phyloP scores from a whole-genome alignment of 306 rosid genomes.

The Pterocarpus macrocarpus region DNA sequence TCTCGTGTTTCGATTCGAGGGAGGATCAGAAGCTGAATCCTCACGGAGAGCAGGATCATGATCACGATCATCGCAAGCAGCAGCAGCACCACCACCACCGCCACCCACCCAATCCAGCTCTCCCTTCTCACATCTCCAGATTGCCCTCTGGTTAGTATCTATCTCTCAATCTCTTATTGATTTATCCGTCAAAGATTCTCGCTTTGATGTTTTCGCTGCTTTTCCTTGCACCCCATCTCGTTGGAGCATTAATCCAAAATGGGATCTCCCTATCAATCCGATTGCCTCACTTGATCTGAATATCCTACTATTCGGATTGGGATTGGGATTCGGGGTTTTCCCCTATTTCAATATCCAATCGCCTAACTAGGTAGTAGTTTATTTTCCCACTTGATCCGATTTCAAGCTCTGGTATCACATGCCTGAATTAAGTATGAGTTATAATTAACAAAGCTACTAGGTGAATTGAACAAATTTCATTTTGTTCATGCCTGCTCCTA shows the following conservation, averaged over 20 bases:
- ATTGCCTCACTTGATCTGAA: not conserved
- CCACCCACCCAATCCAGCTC: conserved; percentile 56
- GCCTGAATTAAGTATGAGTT: conserved; percentile 18
- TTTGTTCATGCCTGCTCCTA: not conserved
- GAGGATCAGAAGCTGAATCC: conserved; percentile 81
- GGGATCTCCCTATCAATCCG: conserved; percentile 50
- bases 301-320: not conserved
- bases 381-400: conserved; percentile 13
- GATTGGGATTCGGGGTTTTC: not conserved
- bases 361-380: not conserved
- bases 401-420: not conserved
- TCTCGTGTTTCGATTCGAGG: conserved; percentile 85
- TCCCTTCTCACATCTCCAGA: conserved; percentile 65
- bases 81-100: conserved; percentile 58
- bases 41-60: conserved; percentile 61
- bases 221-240: too few species aligned
- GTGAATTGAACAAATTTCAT: conserved; percentile 8
- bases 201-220: not conserved
- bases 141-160: conserved; percentile 78
- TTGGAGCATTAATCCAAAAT: not conserved
- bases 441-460: not conserved
- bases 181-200: conserved; percentile 44
- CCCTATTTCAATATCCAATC: not conserved
- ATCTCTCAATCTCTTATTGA: conserved; percentile 13
- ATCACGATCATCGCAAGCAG: conserved; percentile 49